A percentile compares a stretch with the other conserved stretches of the same genome.
Evolutionary conservation across 768 basidiomycete species (phyloP).

Genomic region (Mycena pura): DNA sequence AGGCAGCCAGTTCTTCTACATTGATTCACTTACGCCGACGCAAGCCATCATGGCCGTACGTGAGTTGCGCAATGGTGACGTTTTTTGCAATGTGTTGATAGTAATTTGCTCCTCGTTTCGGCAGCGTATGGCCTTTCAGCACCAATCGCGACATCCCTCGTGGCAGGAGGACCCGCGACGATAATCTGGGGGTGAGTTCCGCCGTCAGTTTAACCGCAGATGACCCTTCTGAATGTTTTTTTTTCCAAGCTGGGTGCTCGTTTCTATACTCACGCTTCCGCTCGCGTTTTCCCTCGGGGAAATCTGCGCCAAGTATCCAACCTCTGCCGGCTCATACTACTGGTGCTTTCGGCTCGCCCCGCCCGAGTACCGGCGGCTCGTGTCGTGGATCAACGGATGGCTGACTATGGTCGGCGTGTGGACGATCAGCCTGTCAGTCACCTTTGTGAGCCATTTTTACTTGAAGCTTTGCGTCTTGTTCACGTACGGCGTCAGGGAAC

Average conservation of each 20-base stretch:
- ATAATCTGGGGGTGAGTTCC: constrained; percentile 63
- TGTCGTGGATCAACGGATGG: constrained; percentile 76
- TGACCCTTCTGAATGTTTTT: not conserved
- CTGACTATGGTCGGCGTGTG: constrained; percentile 72
- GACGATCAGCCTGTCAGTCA: constrained; percentile 71
- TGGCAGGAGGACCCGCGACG: constrained; percentile 60
- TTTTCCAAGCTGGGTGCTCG: constrained; percentile 52
- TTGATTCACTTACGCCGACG: not conserved
- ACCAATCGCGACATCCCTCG: constrained; percentile 61
- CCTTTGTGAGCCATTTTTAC: constrained; percentile 50
- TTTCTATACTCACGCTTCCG: constrained; percentile 53
- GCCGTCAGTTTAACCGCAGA: too few relatives aligned
- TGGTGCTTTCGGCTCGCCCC: constrained; percentile 70
- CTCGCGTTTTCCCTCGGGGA: constrained; percentile 64
- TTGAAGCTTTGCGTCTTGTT: not conserved
- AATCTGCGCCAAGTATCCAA: constrained; percentile 66
- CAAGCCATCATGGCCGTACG: constrained; percentile 69
- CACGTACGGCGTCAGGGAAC: constrained; percentile 43
- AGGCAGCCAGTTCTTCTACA: too few relatives aligned
- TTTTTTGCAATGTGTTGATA: too few relatives aligned
- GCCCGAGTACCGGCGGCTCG: constrained; percentile 54
- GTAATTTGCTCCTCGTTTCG: too few relatives aligned
- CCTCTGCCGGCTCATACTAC: constrained; percentile 68
- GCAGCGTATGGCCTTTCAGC: constrained; percentile 63
- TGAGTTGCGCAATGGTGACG: too few relatives aligned